Percentiles rank a stretch among this genome's conserved stretches.
These are phyloP conservation scores for Stevia rebaudiana DNA, from an alignment of 140 eudicot genomes.

Conservation along the genomic window DNA sequence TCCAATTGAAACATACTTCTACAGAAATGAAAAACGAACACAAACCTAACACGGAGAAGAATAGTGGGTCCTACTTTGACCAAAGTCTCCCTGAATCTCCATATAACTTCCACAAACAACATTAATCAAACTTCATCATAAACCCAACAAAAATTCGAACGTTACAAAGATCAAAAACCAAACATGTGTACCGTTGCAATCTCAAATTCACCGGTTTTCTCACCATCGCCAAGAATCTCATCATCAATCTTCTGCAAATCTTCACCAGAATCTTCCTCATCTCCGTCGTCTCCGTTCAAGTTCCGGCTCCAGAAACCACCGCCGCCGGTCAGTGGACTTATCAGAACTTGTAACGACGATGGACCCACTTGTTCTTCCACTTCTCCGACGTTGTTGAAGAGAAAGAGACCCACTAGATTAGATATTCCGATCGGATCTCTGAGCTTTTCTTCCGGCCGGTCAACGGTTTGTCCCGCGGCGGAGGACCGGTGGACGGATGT, in stretches of 20 bases:
- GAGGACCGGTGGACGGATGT: constrained; percentile 42
- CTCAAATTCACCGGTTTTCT: constrained; percentile 66
- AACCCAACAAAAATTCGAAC: constrained; percentile 29
- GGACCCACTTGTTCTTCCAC: constrained; percentile 24
- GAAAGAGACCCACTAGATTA: constrained; percentile 77
- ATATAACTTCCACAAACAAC: constrained; percentile 19
- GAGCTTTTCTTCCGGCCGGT: constrained; percentile 31
- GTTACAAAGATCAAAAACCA: constrained; percentile 24
- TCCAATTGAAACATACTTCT: background rate
- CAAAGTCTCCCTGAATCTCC: background rate
- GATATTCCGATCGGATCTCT: constrained; percentile 45
- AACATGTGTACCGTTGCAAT: constrained; percentile 70
- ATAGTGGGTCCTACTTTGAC: constrained; percentile 30
- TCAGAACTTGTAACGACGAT: constrained; percentile 31
- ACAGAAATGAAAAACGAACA: constrained; percentile 12
- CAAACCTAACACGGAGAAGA: constrained; percentile 39
- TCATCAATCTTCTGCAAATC: constrained; percentile 44
- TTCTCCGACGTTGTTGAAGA: constrained; percentile 44
- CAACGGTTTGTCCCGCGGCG: constrained; percentile 30
- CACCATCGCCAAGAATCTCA: constrained; percentile 43
- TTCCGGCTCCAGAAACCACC: constrained; percentile 38
- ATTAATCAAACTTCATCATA: constrained; percentile 3
- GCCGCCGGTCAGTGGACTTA: constrained; percentile 34
- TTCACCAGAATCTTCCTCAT: constrained; percentile 39
- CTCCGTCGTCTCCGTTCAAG: constrained; percentile 39